Conservation (phyloP, 106 monocot species). For the Apostasia ramifera region DNA sequence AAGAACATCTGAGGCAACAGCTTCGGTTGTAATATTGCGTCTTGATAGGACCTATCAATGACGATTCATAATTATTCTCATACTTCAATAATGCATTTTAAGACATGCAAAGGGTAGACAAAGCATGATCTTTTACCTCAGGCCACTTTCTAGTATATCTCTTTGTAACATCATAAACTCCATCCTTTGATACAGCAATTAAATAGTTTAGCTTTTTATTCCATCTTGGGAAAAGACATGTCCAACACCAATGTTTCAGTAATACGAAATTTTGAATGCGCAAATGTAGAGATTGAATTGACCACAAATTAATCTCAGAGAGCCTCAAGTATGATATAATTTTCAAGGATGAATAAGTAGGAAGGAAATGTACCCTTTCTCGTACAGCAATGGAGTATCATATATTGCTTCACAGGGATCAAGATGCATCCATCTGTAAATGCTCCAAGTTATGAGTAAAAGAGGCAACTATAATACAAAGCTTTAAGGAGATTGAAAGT, state of each 20-base stretch:
- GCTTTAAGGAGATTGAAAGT: not conserved
- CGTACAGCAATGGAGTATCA: constrained; percentile 91
- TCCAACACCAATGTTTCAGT: constrained; percentile 3
- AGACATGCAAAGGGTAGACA: not conserved
- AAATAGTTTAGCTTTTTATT: constrained; percentile 81
- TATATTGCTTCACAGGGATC: constrained; percentile 92
- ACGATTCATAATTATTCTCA: not conserved
- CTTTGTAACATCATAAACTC: constrained; percentile 85
- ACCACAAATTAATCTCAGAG: not conserved
- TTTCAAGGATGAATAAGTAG: constrained; percentile 2
- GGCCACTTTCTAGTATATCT: constrained; percentile 91
- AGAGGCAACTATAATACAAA: not conserved
- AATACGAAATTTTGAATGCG: not conserved
- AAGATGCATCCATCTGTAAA: constrained; percentile 95
- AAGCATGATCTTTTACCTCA: constrained; percentile 38
- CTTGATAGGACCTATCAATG: constrained; percentile 58
- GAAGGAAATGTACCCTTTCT: constrained; percentile 62
- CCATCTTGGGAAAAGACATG: constrained; percentile 51
- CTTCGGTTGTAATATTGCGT: constrained; percentile 68
- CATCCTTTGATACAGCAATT: constrained; percentile 84
- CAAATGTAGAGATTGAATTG: not conserved
- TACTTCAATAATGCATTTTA: constrained; percentile 4
- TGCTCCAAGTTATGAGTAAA: constrained; percentile 8
- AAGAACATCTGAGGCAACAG: constrained; percentile 43
- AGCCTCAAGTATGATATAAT: not conserved